Conservation (phyloP, 1,139 yeast species). For the Taphrina flavorubra region DNA sequence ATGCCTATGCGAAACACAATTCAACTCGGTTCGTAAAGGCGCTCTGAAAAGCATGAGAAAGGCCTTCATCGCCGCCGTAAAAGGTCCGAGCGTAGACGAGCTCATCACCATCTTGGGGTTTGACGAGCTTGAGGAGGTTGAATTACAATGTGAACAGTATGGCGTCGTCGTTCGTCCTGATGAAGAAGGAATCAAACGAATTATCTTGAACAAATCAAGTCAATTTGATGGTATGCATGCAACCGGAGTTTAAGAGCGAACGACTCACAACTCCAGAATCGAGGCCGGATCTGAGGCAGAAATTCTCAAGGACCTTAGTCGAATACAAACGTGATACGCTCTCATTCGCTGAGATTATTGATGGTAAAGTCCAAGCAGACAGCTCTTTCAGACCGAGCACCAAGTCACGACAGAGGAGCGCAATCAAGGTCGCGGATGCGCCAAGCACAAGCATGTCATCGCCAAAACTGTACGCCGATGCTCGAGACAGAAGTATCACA, state of each 20-base stretch:
- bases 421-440: not conserved
- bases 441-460: not conserved
- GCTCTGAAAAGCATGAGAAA: conserved; percentile 67
- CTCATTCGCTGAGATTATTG: conserved; percentile 33
- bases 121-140: conserved; percentile 40
- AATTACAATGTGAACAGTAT: conserved; percentile 37
- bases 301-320: conserved; percentile 27
- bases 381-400: not conserved
- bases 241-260: not conserved
- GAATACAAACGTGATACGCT: conserved; percentile 36
- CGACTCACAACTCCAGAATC: conserved; percentile 7
- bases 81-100: conserved; percentile 34
- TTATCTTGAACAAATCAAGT: conserved; percentile 38
- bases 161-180: conserved; percentile 36
- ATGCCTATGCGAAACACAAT: conserved; percentile 78
- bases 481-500: not conserved
- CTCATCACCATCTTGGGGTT: conserved; percentile 40
- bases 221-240: conserved; percentile 39
- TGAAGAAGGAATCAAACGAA: conserved; percentile 20
- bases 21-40: conserved; percentile 77
- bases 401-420: not conserved
- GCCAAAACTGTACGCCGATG: not conserved
- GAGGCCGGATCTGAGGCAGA: conserved; percentile 28
- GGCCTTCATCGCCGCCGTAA: conserved; percentile 40
- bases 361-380: not conserved